Evolutionary conservation across 2,329 filamentous ascomycete genomes (phyloP).

Genomic region (Fonsecaea monophora): DNA sequence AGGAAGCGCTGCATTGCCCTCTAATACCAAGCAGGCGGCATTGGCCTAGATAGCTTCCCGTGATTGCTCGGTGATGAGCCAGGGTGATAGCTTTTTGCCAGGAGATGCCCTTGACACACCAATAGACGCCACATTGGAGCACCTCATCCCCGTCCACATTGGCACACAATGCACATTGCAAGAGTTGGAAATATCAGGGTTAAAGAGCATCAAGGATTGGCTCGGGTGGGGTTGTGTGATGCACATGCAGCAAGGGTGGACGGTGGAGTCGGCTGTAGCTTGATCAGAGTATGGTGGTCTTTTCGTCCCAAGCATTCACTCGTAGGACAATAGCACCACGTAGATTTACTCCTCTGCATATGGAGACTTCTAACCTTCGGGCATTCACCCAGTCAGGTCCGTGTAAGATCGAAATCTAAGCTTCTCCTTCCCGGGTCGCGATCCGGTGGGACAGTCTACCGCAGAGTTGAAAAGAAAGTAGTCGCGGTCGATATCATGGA

Average conservation of each 20-base stretch:
- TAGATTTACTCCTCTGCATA: neutral
- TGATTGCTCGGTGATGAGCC: neutral
- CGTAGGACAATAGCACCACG: neutral
- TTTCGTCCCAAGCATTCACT: neutral
- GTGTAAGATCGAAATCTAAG: conserved; percentile 1
- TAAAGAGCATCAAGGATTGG: neutral
- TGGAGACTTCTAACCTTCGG: neutral
- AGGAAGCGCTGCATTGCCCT: neutral
- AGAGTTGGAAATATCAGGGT: neutral
- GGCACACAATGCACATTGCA: neutral
- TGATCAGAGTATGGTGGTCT: neutral
- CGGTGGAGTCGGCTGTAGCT: neutral
- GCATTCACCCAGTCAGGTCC: neutral
- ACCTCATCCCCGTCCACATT: neutral
- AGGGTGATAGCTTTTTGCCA: neutral
- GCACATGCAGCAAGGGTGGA: conserved; percentile 1
- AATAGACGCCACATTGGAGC: neutral
- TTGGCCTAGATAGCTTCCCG: neutral
- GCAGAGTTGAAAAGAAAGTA: conserved; percentile 11
- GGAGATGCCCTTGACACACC: neutral
- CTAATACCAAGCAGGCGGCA: neutral
- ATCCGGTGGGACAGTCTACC: neutral
- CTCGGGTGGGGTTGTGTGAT: conserved; percentile 3
- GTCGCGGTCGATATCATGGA: conserved; percentile 26
- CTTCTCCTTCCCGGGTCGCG: neutral